A percentile compares a stretch with the other conserved stretches of the same genome.
phyloP scores from a whole-genome alignment of 345 rosid species.

The Geranium rotundifolium region DNA sequence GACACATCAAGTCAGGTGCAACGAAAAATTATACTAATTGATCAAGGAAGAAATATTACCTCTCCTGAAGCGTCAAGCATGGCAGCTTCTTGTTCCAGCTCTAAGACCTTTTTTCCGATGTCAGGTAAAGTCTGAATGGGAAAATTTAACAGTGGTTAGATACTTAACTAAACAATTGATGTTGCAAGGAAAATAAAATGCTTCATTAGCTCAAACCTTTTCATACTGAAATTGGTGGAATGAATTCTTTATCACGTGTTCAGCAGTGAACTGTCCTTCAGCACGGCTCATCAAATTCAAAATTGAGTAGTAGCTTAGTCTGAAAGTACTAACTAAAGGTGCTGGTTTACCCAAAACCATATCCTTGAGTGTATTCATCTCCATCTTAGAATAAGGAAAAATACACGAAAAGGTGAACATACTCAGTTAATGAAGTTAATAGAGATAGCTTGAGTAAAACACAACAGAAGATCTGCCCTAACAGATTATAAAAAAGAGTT shows the following conservation, averaged over 20 bases:
- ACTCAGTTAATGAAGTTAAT: slow-evolving; percentile 29
- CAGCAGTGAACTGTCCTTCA: slow-evolving; percentile 97
- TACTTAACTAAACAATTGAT: slow-evolving; percentile 3
- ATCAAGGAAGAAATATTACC: slow-evolving; percentile 30
- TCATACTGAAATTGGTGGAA: slow-evolving; percentile 97
- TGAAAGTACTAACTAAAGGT: slow-evolving; percentile 93
- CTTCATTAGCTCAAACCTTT: slow-evolving; percentile 43
- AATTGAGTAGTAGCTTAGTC: slow-evolving; percentile 94
- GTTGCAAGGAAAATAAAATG: slow-evolving; percentile 4
- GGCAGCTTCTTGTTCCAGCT: slow-evolving; percentile 92
- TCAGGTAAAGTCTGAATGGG: slow-evolving; percentile 71
- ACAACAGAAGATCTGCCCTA: too few relatives aligned
- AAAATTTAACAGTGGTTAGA: slow-evolving; percentile 10
- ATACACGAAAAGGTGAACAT: not conserved
- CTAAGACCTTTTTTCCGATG: slow-evolving; percentile 62
- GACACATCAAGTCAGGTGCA: not conserved
- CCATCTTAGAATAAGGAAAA: slow-evolving; percentile 51
- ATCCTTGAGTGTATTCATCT: slow-evolving; percentile 77
- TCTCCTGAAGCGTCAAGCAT: slow-evolving; percentile 82
- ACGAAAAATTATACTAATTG: not conserved
- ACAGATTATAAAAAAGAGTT: slow-evolving; percentile 22
- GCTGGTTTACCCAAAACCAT: slow-evolving; percentile 99
- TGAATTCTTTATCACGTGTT: slow-evolving; percentile 86
- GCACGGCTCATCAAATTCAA: slow-evolving; percentile 97
- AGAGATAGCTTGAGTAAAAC: too few relatives aligned